These are phyloP conservation scores for Gossypium laxum DNA, from an alignment of 441 rosid genomes.

Conservation along the genomic window DNA sequence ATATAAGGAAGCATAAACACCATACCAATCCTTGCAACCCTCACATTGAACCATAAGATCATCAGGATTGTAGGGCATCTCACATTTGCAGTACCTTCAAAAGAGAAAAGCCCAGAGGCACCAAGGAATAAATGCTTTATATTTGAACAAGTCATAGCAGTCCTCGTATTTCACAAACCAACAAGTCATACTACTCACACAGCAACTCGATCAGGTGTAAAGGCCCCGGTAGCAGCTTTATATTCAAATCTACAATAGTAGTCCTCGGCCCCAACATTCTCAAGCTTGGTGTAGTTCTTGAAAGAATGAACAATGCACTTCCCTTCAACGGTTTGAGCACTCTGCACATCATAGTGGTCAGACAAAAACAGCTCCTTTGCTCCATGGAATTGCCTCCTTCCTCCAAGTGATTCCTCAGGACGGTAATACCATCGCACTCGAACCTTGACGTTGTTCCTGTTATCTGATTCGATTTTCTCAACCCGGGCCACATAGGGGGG, in stretches of 20 bases:
- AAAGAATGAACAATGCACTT: constrained; percentile 52
- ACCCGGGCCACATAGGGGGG: constrained; percentile 46
- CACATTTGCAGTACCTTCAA: constrained; percentile 54
- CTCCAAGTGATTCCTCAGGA: constrained; percentile 52
- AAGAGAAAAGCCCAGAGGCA: neutral
- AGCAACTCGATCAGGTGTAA: constrained; percentile 47
- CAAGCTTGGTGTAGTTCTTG: constrained; percentile 44
- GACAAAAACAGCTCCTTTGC: constrained; percentile 53
- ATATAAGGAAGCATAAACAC: neutral
- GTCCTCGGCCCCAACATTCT: constrained; percentile 46
- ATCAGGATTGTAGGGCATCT: constrained; percentile 59
- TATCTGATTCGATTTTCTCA: constrained; percentile 50
- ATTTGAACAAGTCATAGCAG: too few species aligned
- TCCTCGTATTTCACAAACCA: constrained; percentile 5
- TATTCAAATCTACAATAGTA: constrained; percentile 50
- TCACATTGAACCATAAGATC: constrained; percentile 57
- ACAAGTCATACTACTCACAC: constrained; percentile 33
- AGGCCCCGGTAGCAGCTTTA: constrained; percentile 48
- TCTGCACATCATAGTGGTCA: constrained; percentile 48
- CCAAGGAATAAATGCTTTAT: constrained; percentile 6
- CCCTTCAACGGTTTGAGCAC: constrained; percentile 52
- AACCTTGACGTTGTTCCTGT: constrained; percentile 39
- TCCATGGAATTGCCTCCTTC: constrained; percentile 55
- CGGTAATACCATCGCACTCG: constrained; percentile 47
- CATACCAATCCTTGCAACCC: constrained; percentile 61